Evolutionary conservation across 2,329 filamentous ascomycete species (phyloP), one percentile per base, ranked within the genome.

Genomic region (Colletotrichum liaoningense): DNA sequence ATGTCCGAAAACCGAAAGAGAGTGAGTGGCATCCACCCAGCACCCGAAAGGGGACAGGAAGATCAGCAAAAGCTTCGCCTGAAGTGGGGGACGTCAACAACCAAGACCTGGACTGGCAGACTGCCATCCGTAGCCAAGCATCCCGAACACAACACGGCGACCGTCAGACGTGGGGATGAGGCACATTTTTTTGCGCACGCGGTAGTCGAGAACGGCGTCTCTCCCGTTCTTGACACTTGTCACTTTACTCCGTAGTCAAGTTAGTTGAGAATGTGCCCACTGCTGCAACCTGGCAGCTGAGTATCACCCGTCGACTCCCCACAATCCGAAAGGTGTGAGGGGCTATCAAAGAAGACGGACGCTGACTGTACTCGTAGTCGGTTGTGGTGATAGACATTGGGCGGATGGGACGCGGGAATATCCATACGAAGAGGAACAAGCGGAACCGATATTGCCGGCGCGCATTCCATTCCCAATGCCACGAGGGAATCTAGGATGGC

Each of bases 11-110:
- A 16, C 49, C 22, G 35, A 56, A 11, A 59, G n/a, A 22, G 42
- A 30, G 52, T 35, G 5, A 30, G 38, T 35, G 26, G 1, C 28
- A 56, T 46, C 16, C 52, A 26, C 54, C 16, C n/a, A 16, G 56
- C 9, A 30, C 22, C 55, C 19, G 55, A 65, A 60, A 59, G 49
- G 42, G 9, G 9, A 57, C 16, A 73, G 26, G 42, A 16, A 65
- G 67, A 73, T 64, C 46, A 60, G 67, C 66, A 65, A 69, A 70
- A 73, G 66, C 66, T 73, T 73, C 66, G 70, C 66, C 54, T 56
- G 66, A 72, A 69, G 70, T 72, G 59, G 69, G 55, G 69, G 38
- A 19, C 42, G 52, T 30, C n/a, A 24, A 42, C 14, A 54, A 26
- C 58, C 58, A 52, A 72, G 42, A 46, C 19, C 69, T 42, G 46